These are phyloP conservation scores for Populus pruinosa DNA, from an alignment of 345 rosid species.

Conservation along the genomic window DNA sequence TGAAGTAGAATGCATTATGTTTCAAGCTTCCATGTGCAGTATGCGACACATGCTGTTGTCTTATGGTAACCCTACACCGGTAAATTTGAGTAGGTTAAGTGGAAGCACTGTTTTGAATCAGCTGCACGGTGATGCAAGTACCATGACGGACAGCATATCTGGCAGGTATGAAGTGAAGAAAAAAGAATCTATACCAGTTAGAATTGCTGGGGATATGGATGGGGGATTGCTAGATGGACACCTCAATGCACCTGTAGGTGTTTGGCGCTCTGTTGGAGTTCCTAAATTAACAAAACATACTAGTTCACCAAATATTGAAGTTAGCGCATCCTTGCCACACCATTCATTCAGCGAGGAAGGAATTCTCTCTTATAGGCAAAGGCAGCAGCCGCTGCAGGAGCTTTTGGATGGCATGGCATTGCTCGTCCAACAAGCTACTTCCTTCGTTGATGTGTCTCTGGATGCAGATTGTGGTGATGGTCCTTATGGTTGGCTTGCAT, in stretches of 20 bases:
- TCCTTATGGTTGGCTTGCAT: slow-evolving; percentile 96
- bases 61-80: slow-evolving; percentile 42
- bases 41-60: slow-evolving; percentile 63
- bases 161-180: slow-evolving; percentile 70
- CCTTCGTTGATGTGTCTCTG: slow-evolving; percentile 86
- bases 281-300: slow-evolving; percentile 73
- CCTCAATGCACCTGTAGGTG: slow-evolving; percentile 81
- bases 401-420: slow-evolving; percentile 85
- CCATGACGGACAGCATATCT: slow-evolving; percentile 70
- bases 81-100: slow-evolving; percentile 53
- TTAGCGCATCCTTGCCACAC: slow-evolving; percentile 60
- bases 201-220: slow-evolving; percentile 92
- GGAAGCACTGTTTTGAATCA: slow-evolving; percentile 61
- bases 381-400: slow-evolving; percentile 89
- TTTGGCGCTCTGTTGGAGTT: slow-evolving; percentile 91
- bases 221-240: slow-evolving; percentile 79
- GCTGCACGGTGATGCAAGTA: slow-evolving; percentile 69
- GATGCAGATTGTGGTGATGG: slow-evolving; percentile 95
- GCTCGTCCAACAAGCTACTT: slow-evolving; percentile 96
- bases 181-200: slow-evolving; percentile 80
- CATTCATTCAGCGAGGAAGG: slow-evolving; percentile 75
- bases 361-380: slow-evolving; percentile 74
- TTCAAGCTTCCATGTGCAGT: slow-evolving; percentile 92
- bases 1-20: slow-evolving; percentile 78
- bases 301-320: slow-evolving; percentile 67